Base-by-base conservation (phyloP, 306 rosid species). In the Erythrophleum fordii region DNA sequence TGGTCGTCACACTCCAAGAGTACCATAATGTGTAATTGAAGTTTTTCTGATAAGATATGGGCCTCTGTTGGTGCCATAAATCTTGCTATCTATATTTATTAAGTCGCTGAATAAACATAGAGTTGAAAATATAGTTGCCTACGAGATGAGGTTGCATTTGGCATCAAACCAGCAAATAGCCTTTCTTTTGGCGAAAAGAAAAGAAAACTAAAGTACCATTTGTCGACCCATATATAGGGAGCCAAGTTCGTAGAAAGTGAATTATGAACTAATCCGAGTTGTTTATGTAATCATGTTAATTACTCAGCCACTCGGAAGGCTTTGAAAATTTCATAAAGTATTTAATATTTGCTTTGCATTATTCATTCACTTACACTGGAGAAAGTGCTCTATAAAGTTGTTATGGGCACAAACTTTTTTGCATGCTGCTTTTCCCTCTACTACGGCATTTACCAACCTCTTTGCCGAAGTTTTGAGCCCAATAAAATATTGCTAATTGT, bases 1-100 rank as follows among this genome's bases (percentile, higher is more conserved):
- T 77, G 85, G 88, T 79, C 98, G 94, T 78, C 99, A 95, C 88
- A 95, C 95, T 79, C 99, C 99, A 72, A 88, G 52, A 83, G 89
- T 89, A 64, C 83, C 94, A 41, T 86, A 87, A 78, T 62, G 64
- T 45, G 85, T 28, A n/a, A n/a, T n/a, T n/a, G 56, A 65, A 37
- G 0, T 17, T 8, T 26, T 14, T 59, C 0, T 22, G 53, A 20
- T 42, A 11, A 68, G n/a, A 20, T 68, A 41, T 68, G 53, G 53
- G 34, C 11, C n/a, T 34, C 16, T 28, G 49, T 65, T 68, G 66
- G 69, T 69, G 70, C 73, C 49, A 74, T n/a, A 46, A 70, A 23
- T 78, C 1, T 69, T 59, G 13, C 37, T 2, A 48, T 12, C 13
- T 45, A 11, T 28, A 22, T 72, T 77, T 62, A 67, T 20, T 44